Evolutionary conservation across 75 land plant genomes (phyloP).

Genomic region (Picea glauca): DNA sequence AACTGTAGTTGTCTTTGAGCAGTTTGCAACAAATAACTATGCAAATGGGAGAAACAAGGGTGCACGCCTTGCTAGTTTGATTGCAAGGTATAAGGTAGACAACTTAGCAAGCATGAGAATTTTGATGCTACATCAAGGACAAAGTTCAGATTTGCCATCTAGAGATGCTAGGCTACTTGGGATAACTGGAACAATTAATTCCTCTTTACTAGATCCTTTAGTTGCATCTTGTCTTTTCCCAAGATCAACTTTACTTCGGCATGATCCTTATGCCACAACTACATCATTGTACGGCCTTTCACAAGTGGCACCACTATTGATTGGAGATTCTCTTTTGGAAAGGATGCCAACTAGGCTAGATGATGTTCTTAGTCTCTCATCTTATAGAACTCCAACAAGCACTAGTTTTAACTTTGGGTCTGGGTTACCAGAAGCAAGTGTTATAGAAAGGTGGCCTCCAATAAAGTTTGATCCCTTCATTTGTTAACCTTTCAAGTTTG

Average conservation of each 20-base stretch:
- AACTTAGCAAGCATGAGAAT: neutral
- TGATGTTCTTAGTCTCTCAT: conserved; percentile 1
- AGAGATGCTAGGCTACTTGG: conserved; percentile 6
- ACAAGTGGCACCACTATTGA: neutral
- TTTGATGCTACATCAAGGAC: neutral
- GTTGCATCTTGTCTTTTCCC: neutral
- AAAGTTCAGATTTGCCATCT: neutral
- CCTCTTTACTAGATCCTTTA: conserved; percentile 4
- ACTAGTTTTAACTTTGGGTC: neutral
- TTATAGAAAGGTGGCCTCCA: conserved; percentile 9
- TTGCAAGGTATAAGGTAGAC: conserved; percentile 12
- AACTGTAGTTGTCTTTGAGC: conserved; percentile 30
- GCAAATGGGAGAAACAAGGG: conserved; percentile 19
- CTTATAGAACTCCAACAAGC: conserved; percentile 4
- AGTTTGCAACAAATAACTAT: conserved; percentile 13
- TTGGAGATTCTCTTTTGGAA: neutral
- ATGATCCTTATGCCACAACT: conserved; percentile 2
- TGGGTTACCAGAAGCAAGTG: neutral
- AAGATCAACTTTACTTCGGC: conserved; percentile 3
- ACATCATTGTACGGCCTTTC: neutral
- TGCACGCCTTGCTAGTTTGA: conserved; percentile 19
- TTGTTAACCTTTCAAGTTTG: conserved; percentile 29
- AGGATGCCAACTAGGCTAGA: no score
- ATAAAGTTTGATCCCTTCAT: conserved; percentile 36
- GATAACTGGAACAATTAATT: neutral